Percentiles rank a stretch among this genome's conserved stretches.
phyloP scores from a whole-genome alignment of 495 filamentous ascomycete species.

The Xylaria acuta region DNA sequence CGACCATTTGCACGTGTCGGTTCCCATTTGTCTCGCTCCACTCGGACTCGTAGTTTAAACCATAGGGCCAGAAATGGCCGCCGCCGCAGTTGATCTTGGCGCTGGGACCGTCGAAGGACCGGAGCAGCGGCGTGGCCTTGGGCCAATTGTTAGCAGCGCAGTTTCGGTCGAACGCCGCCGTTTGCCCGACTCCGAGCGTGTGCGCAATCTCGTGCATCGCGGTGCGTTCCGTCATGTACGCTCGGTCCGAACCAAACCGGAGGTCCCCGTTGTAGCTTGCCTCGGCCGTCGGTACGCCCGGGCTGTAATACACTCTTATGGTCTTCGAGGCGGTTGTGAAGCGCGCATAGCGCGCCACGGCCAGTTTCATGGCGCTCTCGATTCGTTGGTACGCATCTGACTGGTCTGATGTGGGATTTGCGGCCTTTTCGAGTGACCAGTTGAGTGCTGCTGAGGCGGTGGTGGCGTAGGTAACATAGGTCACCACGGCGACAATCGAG shows the following conservation, averaged over 20 bases:
- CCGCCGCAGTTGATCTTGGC: conserved; percentile 54
- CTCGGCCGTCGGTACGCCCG: conserved; percentile 50
- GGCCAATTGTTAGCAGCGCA: conserved; percentile 49
- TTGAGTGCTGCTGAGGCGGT: conserved; percentile 40
- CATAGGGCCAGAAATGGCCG: conserved; percentile 52
- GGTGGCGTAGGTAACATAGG: conserved; percentile 36
- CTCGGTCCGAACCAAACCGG: conserved; percentile 49
- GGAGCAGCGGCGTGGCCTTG: conserved; percentile 42
- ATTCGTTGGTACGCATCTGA: conserved; percentile 47
- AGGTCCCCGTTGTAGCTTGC: conserved; percentile 53
- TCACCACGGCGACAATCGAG: conserved; percentile 32
- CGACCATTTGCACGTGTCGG: conserved; percentile 45
- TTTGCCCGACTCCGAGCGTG: conserved; percentile 52
- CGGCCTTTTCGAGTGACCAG: conserved; percentile 39
- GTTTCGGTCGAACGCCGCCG: conserved; percentile 42
- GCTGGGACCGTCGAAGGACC: conserved; percentile 43
- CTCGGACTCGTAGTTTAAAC: conserved; percentile 51
- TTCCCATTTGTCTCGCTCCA: conserved; percentile 49
- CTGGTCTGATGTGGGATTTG: conserved; percentile 47
- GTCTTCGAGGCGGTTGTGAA: conserved; percentile 43
- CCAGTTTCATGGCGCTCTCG: conserved; percentile 44
- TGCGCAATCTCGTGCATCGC: conserved; percentile 55
- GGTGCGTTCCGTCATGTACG: conserved; percentile 55
- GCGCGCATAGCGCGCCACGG: conserved; percentile 45
- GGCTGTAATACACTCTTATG: conserved; percentile 46